Percentiles rank a stretch among this genome's conserved stretches.
These are phyloP conservation scores for Alternaria panax DNA, from an alignment of 2,329 filamentous ascomycete genomes.

Conservation along the genomic window DNA sequence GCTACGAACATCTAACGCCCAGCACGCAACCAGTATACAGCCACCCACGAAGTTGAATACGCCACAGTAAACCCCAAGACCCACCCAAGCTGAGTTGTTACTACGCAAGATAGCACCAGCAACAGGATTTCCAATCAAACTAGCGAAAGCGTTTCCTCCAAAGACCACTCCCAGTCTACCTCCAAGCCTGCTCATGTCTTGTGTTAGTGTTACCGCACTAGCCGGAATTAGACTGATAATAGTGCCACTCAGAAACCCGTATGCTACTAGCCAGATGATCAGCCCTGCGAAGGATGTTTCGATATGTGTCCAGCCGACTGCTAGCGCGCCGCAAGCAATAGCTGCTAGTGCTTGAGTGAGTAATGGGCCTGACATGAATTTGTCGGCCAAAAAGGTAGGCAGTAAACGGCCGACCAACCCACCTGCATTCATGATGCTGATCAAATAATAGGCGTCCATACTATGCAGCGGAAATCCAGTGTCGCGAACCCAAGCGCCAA, in stretches of 20 bases:
- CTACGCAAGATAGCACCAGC: conserved; percentile 28
- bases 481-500: conserved; percentile 18
- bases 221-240: conserved; percentile 29
- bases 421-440: conserved; percentile 24
- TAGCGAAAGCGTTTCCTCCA: conserved; percentile 30
- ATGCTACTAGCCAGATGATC: conserved; percentile 22
- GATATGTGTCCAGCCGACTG: conserved; percentile 18
- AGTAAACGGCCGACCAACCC: conserved; percentile 54
- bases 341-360: conserved; percentile 55
- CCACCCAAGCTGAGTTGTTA: conserved; percentile 9
- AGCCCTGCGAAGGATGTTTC: conserved; percentile 21
- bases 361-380: conserved; percentile 56
- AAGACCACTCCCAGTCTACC: conserved; percentile 32
- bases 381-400: conserved; percentile 61
- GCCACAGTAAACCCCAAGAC: conserved; percentile 17
- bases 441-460: conserved; percentile 16
- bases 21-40: conserved; percentile 13
- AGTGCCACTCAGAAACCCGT: conserved; percentile 25
- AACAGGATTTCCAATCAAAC: conserved; percentile 32
- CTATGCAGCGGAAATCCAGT: conserved; percentile 13
- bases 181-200: conserved; percentile 29
- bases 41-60: conserved; percentile 19
- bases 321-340: conserved; percentile 60
- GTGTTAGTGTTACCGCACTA: conserved; percentile 25
- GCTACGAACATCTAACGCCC: conserved; percentile 1